Evolutionary conservation across 2,329 filamentous ascomycete species (phyloP).

Genomic region (Conoideocrella luteorostrata): DNA sequence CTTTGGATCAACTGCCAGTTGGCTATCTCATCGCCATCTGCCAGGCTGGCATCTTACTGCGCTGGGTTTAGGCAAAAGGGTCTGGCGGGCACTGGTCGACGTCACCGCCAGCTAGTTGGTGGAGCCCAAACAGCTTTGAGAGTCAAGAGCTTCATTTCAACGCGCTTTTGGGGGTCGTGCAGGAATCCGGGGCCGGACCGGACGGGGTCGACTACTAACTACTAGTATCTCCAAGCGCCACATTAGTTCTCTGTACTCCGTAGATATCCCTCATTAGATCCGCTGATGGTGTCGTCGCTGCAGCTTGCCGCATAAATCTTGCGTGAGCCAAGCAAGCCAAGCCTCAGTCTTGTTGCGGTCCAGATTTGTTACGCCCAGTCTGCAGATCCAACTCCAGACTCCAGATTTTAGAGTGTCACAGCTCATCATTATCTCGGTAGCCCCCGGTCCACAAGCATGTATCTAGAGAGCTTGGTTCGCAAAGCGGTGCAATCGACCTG

Average conservation of each 20-base stretch:
- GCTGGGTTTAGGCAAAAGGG: background rate
- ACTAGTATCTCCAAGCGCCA: background rate
- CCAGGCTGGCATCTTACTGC: background rate
- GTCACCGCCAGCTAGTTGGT: conserved; percentile 1
- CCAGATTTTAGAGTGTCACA: no score
- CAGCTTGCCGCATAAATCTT: background rate
- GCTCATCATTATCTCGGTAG: no score
- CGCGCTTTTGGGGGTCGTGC: no score
- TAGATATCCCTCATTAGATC: conserved; percentile 2
- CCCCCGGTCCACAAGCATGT: no score
- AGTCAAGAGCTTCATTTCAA: no score
- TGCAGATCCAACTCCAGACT: no score
- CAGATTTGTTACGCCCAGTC: no score
- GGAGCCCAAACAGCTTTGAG: background rate
- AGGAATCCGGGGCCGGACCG: no score
- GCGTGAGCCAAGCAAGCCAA: background rate
- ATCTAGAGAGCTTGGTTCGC: background rate
- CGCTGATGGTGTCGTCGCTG: background rate
- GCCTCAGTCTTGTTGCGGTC: background rate
- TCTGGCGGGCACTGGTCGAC: background rate
- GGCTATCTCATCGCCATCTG: background rate
- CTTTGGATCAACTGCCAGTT: background rate
- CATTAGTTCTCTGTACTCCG: no score
- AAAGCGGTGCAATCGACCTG: background rate
- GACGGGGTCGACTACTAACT: no score